A percentile compares a stretch with the other conserved stretches of the same genome.
phyloP scores from a whole-genome alignment of 805 yeast species.

The Schwanniomyces polymorphus region DNA sequence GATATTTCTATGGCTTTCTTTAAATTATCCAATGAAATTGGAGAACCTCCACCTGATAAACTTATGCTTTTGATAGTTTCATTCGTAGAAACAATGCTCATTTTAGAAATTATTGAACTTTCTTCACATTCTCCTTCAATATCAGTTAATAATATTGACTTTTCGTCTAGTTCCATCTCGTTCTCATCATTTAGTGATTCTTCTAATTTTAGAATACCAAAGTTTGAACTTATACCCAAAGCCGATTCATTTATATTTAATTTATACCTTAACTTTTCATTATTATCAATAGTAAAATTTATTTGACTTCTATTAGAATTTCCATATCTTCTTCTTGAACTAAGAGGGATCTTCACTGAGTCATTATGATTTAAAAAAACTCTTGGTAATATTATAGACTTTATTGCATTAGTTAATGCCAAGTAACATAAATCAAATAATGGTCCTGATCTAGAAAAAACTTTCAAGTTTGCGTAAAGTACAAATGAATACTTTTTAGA shows the following conservation, averaged over 20 bases:
- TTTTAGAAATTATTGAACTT: slow-evolving; percentile 50
- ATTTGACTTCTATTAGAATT: slow-evolving; percentile 42
- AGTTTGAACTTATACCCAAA: slow-evolving; percentile 50
- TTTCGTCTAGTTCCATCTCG: slow-evolving; percentile 26
- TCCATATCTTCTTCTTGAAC: slow-evolving; percentile 43
- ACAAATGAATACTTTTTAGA: slow-evolving; percentile 39
- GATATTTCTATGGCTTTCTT: slow-evolving; percentile 49
- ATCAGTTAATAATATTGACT: slow-evolving; percentile 61
- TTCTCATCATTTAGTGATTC: slow-evolving; percentile 21
- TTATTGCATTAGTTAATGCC: slow-evolving; percentile 63
- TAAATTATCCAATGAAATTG: slow-evolving; percentile 48
- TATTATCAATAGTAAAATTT: slow-evolving; percentile 55
- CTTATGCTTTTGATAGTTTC: slow-evolving; percentile 36
- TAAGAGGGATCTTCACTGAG: slow-evolving; percentile 51
- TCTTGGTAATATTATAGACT: slow-evolving; percentile 60
- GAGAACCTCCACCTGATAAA: slow-evolving; percentile 50
- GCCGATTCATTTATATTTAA: slow-evolving; percentile 39
- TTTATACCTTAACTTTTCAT: slow-evolving; percentile 22
- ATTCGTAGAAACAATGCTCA: slow-evolving; percentile 43
- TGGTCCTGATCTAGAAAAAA: slow-evolving; percentile 82
- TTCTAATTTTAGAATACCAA: slow-evolving; percentile 56
- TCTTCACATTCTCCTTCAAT: slow-evolving; percentile 87
- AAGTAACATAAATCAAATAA: slow-evolving; percentile 75
- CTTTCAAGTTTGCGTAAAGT: slow-evolving; percentile 70
- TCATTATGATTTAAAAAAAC: slow-evolving; percentile 67